Conservation (phyloP, 2,329 filamentous ascomycete genomes). For the Penicillium sp. region DNA sequence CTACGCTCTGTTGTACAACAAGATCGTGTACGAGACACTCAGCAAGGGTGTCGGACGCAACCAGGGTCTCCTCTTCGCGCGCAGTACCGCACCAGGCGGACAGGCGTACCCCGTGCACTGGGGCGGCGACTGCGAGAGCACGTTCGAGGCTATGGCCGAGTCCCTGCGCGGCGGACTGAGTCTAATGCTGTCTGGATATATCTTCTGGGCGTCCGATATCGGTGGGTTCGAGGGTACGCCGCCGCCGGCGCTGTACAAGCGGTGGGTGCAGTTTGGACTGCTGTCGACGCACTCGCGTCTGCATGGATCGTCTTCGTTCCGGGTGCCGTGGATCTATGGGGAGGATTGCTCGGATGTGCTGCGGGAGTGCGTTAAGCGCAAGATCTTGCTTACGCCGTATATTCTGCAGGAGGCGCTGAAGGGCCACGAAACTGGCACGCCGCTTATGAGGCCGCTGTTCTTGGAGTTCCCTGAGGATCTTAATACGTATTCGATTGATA, state of each 20-base stretch:
- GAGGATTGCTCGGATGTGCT: conserved; percentile 60
- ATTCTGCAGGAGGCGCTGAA: conserved; percentile 53
- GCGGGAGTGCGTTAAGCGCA: conserved; percentile 52
- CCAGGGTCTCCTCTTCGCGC: conserved; percentile 64
- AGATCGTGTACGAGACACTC: conserved; percentile 64
- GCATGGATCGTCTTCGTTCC: conserved; percentile 67
- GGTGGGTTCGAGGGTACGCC: conserved; percentile 69
- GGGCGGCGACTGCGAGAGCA: conserved; percentile 74
- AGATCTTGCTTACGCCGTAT: conserved; percentile 59
- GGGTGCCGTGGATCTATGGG: conserved; percentile 72
- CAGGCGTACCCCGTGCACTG: conserved; percentile 69
- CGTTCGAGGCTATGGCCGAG: conserved; percentile 70
- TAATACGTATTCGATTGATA: conserved; percentile 65
- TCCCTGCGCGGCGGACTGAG: conserved; percentile 64
- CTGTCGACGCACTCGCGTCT: conserved; percentile 68
- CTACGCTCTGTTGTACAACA: conserved; percentile 72
- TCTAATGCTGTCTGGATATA: conserved; percentile 62
- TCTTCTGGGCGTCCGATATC: conserved; percentile 69
- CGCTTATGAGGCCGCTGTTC: conserved; percentile 63
- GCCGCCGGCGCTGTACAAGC: conserved; percentile 68
- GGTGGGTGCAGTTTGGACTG: conserved; percentile 74
- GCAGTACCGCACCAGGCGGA: conserved; percentile 64
- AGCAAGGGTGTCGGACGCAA: conserved; percentile 51
- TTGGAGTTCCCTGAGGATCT: conserved; percentile 69
- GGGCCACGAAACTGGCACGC: conserved; percentile 54